Conservation (phyloP, 148 eudicot genomes). For the Amaranthus cruentus region DNA sequence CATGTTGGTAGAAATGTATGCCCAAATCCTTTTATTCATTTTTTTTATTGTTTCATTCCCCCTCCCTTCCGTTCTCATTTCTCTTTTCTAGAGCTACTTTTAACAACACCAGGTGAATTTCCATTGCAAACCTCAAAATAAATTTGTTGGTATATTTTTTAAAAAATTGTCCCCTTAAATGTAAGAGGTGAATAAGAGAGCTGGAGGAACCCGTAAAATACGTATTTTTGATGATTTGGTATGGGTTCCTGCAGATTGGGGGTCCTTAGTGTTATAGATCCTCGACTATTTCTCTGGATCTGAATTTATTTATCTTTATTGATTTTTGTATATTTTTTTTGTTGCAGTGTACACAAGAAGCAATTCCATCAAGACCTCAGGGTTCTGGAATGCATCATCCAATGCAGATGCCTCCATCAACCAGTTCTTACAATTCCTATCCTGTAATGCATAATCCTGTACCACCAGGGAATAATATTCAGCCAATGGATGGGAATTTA, state of each 20-base stretch:
- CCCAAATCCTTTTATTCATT: not conserved
- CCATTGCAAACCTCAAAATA: not conserved
- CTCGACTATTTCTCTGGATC: not conserved
- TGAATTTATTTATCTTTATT: not conserved
- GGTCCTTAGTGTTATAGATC: not conserved
- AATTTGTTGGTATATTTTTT: not conserved
- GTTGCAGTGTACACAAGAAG: constrained; percentile 51
- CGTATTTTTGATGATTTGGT: too few species aligned
- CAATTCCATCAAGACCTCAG: constrained; percentile 33
- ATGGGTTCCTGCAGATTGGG: too few species aligned
- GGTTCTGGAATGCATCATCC: constrained; percentile 42
- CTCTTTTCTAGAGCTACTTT: not conserved
- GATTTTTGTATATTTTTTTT: constrained; percentile 1
- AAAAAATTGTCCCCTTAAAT: too few species aligned
- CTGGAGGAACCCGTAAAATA: too few species aligned
- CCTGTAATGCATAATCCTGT: constrained; percentile 49
- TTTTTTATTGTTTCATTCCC: not conserved
- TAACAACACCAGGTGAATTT: too few species aligned
- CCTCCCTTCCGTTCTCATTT: too few species aligned
- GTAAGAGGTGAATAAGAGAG: too few species aligned
- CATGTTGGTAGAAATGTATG: constrained; percentile 46
- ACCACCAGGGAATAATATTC: constrained; percentile 37
- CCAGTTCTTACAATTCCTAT: constrained; percentile 40
- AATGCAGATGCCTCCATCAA: constrained; percentile 44
- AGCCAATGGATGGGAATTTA: constrained; percentile 30